Evolutionary conservation across 352 stramenopile species (phyloP).

Genomic region (Phytophthora quininea): DNA sequence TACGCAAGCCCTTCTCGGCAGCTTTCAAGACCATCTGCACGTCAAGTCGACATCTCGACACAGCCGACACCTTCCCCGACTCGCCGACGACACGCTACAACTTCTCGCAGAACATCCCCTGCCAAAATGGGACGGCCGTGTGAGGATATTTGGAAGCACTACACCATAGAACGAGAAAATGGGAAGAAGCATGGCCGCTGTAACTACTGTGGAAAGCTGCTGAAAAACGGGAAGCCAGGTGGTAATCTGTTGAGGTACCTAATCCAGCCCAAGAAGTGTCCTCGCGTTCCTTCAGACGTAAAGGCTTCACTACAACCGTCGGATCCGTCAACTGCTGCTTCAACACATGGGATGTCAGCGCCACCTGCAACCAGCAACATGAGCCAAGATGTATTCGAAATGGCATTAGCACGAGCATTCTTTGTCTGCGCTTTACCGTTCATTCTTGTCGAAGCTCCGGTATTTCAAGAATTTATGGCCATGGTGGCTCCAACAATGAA

Average conservation of each 20-base stretch:
- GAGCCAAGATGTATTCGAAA: constrained; percentile 10
- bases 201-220: constrained; percentile 3
- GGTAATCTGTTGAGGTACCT: constrained; percentile 10
- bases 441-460: constrained; percentile 5
- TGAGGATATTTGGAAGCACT: neutral
- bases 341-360: neutral
- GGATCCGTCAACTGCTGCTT: neutral
- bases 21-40: too few relatives aligned
- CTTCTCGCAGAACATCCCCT: neutral
- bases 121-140: neutral
- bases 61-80: too few relatives aligned
- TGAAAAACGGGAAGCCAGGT: constrained; percentile 14
- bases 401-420: constrained; percentile 3
- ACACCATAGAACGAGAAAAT: constrained; percentile 10
- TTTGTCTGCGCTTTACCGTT: constrained; percentile 12
- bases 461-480: constrained; percentile 11
- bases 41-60: too few relatives aligned
- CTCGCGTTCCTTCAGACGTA: constrained; percentile 9
- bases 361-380: neutral
- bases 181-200: constrained; percentile 12
- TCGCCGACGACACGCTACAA: too few relatives aligned
- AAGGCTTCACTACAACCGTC: constrained; percentile 2
- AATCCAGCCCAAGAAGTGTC: constrained; percentile 4
- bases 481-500: constrained; percentile 4
- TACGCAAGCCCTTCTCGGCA: too few relatives aligned